phyloP scores from a whole-genome alignment of 108 stramenopile genomes.

The Skeletonema grethae region DNA sequence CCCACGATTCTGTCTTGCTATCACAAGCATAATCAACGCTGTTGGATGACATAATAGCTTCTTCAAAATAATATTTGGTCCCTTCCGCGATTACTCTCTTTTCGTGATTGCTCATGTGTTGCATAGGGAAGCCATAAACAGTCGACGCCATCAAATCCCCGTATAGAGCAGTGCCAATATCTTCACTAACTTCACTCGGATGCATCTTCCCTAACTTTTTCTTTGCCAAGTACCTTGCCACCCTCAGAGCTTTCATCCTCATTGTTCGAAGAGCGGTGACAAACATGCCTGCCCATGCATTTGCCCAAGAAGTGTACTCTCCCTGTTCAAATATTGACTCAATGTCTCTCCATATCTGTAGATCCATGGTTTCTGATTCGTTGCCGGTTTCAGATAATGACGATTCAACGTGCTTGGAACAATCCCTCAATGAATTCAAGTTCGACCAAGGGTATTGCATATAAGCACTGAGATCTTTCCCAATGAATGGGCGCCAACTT shows the following conservation, averaged over 20 bases:
- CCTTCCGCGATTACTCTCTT: conserved; percentile 64
- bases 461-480: conserved; percentile 61
- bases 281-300: conserved; percentile 87
- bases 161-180: conserved; percentile 68
- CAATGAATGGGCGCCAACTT: conserved; percentile 59
- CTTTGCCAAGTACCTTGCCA: conserved; percentile 50
- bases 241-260: conserved; percentile 55
- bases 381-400: neutral
- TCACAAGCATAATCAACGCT: conserved; percentile 38
- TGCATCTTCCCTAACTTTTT: conserved; percentile 39
- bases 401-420: conserved; percentile 42
- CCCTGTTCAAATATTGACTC: conserved; percentile 43
- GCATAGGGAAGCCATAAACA: conserved; percentile 80
- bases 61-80: conserved; percentile 62
- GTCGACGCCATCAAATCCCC: conserved; percentile 72
- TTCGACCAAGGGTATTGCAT: conserved; percentile 68
- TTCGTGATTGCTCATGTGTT: conserved; percentile 49
- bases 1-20: conserved; percentile 57
- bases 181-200: conserved; percentile 69
- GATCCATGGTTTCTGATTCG: neutral
- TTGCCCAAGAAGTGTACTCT: conserved; percentile 67
- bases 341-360: conserved; percentile 47
- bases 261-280: conserved; percentile 68
- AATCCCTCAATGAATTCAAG: conserved; percentile 64
- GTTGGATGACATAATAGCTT: conserved; percentile 46